These are phyloP conservation scores for Uronychia binucleata DNA, from an alignment of 73 alveolate genomes.

Conservation along the genomic window DNA sequence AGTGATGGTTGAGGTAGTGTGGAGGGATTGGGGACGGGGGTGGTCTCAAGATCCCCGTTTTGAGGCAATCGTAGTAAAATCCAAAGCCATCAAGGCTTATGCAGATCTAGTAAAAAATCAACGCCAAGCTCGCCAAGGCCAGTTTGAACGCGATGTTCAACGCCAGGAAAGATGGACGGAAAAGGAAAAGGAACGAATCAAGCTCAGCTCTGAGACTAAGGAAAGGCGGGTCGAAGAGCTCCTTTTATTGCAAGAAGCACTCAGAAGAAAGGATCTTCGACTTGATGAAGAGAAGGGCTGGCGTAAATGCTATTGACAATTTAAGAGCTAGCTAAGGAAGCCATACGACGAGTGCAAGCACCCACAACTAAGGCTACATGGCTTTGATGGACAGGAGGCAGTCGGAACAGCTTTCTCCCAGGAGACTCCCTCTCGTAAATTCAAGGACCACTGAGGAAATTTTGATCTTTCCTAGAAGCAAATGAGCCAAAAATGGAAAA, in stretches of 20 bases:
- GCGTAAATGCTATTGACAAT: too few species aligned
- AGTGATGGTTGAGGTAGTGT: too few species aligned
- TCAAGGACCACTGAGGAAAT: too few species aligned
- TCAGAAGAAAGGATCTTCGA: background rate
- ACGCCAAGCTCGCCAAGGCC: background rate
- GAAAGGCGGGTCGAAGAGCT: background rate
- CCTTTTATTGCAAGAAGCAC: background rate
- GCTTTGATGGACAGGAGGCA: background rate
- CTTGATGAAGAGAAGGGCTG: background rate
- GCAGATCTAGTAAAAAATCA: too few species aligned
- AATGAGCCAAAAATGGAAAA: background rate
- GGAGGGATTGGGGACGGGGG: too few species aligned
- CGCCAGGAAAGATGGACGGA: background rate
- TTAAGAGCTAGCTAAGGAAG: background rate
- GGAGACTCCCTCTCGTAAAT: background rate
- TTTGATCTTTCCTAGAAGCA: too few species aligned
- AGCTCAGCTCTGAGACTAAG: background rate
- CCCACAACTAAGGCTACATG: background rate
- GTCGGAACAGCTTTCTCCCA: background rate
- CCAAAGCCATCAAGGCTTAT: too few species aligned
- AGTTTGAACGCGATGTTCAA: background rate
- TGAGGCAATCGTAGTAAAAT: too few species aligned
- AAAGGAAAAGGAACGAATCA: background rate
- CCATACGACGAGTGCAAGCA: background rate
- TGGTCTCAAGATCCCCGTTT: too few species aligned